Percentiles rank a stretch among this genome's conserved stretches.
These are phyloP conservation scores for Trichoderma guizhouense DNA, from an alignment of 2,329 filamentous ascomycete species.

Conservation along the genomic window DNA sequence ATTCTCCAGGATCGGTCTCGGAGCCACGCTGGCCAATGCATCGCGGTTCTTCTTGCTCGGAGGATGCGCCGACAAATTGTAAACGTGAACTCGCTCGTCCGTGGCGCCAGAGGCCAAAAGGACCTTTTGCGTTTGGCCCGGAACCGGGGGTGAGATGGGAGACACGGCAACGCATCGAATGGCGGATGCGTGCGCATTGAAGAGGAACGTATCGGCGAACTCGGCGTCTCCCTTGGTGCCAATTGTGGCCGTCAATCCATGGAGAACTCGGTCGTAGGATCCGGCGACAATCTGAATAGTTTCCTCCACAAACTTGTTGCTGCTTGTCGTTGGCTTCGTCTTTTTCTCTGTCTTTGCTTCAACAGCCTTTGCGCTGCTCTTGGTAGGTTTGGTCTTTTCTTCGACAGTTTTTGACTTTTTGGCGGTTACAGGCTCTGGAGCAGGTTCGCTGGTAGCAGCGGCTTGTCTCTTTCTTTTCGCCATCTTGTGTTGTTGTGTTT, in stretches of 20 bases:
- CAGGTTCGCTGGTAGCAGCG: conserved; percentile 26
- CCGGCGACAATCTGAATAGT: conserved; percentile 89
- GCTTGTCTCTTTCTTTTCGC: conserved; percentile 49
- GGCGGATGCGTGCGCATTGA: conserved; percentile 87
- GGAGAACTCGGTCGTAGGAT: conserved; percentile 89
- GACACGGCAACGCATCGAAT: conserved; percentile 88
- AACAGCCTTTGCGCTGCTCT: conserved; percentile 26
- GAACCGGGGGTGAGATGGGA: conserved; percentile 60
- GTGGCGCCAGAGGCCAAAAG: conserved; percentile 88
- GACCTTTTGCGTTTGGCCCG: conserved; percentile 71
- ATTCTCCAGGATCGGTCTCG: conserved; percentile 77
- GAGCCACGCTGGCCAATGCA: conserved; percentile 63
- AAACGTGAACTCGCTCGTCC: conserved; percentile 93
- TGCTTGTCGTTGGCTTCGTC: conserved; percentile 9
- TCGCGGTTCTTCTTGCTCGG: conserved; percentile 55
- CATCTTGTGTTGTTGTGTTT: conserved; percentile 34
- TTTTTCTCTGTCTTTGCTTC: conserved; percentile 13
- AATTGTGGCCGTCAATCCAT: conserved; percentile 81
- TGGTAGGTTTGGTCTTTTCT: conserved; percentile 21
- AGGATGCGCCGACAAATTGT: conserved; percentile 74
- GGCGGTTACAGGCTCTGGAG: conserved; percentile 23
- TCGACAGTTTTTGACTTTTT: conserved; percentile 34
- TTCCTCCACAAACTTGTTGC: conserved; percentile 29
- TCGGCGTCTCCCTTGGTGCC: conserved; percentile 44
- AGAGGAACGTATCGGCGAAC: conserved; percentile 91